Evolutionary conservation across 75 land plant genomes (phyloP), one percentile per base, ranked within the genome.

Genomic region (Selaginella moellendorffii): DNA sequence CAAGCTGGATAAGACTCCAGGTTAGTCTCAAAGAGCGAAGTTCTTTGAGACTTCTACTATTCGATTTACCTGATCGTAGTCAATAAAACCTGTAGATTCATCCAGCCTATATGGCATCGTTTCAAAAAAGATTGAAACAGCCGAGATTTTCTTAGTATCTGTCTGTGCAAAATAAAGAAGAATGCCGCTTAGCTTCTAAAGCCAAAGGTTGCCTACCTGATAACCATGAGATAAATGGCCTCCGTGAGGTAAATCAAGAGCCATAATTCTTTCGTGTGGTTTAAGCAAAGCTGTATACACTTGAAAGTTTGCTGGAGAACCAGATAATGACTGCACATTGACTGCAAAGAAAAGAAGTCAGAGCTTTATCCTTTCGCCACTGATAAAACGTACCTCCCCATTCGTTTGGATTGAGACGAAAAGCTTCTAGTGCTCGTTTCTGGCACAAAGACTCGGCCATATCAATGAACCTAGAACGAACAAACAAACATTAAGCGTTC

Each of bases 71-170:
- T 87, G 83, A 24, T 88, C 93, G 65, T 88, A 85, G 68, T 88
- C 89, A 72, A 88, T 88, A 42, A 80, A 83, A 8, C 89, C 86
- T 27, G 89, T 88, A 36, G 71, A 69, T 67, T 82, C 84, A 69
- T 88, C 56, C 65, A 88, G 68, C 52, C 82, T 74, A 54, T 88
- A 88, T 53, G 86, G 86, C 86, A 88, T 83, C 53, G 86, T 88
- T 75, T 88, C 95, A 74, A 88, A 88, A 68, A 78, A 85, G 63
- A 88, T 85, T 2, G 89, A 88, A 18, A 77, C 80, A 24, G 95
- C 84, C 54, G 89, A 88, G 53, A 88, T 85, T 64, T 88, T 88
- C 83, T 83, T 85, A 1, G 90, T 85, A 31, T 88, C 86, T 51
- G 86, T 88, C 89, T 84, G 81, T n/a, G n/a, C n/a, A n/a, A n/a